These are phyloP conservation scores for Musa balbisiana DNA, from an alignment of 202 grass and related monocot species.

Conservation along the genomic window DNA sequence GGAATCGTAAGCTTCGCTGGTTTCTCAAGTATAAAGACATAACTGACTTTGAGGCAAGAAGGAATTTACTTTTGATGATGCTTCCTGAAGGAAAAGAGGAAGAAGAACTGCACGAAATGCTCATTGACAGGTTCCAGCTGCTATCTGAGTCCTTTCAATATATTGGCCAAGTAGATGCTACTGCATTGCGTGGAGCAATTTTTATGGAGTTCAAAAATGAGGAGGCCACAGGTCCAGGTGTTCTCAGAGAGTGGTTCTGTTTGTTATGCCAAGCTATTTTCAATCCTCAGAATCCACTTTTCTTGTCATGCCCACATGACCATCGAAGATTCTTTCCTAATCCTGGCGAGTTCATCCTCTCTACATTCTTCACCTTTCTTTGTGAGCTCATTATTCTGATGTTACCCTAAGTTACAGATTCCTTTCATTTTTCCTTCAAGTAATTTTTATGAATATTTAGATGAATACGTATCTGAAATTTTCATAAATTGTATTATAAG, in stretches of 20 bases:
- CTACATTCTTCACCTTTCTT: neutral
- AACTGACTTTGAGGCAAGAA: slow-evolving; percentile 66
- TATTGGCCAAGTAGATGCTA: slow-evolving; percentile 45
- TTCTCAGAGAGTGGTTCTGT: slow-evolving; percentile 87
- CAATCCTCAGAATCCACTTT: slow-evolving; percentile 75
- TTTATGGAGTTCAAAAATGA: slow-evolving; percentile 99
- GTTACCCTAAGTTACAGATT: no score
- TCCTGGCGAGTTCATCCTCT: slow-evolving; percentile 47
- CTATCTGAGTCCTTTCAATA: slow-evolving; percentile 78
- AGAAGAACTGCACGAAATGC: slow-evolving; percentile 84
- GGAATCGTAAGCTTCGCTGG: slow-evolving; percentile 59
- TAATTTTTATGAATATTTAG: no score
- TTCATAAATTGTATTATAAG: no score
- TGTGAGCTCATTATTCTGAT: no score
- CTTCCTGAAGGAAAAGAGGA: slow-evolving; percentile 75
- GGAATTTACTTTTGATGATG: slow-evolving; percentile 80
- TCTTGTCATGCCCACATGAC: slow-evolving; percentile 70
- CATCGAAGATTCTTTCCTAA: slow-evolving; percentile 80
- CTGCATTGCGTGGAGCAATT: slow-evolving; percentile 48
- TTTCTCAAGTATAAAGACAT: slow-evolving; percentile 68
- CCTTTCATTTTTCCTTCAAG: no score
- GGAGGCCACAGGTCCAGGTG: slow-evolving; percentile 81
- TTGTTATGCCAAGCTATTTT: slow-evolving; percentile 77
- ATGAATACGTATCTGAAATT: no score
- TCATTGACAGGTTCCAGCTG: slow-evolving; percentile 67